Percentiles rank a stretch among this genome's conserved stretches.
Evolutionary conservation across 441 rosid genomes (phyloP).

Genomic region (Populus hybrid): DNA sequence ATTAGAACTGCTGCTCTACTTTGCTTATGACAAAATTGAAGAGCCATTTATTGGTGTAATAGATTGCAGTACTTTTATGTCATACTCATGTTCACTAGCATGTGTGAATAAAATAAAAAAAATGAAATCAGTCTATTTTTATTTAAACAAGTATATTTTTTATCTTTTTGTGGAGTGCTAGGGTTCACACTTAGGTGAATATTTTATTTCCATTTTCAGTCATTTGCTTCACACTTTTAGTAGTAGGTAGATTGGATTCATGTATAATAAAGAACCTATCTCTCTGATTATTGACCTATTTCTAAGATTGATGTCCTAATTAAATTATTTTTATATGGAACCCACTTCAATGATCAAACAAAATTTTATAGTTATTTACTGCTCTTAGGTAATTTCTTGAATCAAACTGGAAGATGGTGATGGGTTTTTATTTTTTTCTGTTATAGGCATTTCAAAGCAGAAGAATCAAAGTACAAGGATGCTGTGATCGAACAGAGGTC

Average conservation of each 20-base stretch:
- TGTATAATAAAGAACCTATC: neutral
- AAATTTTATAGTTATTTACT: neutral
- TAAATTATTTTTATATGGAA: neutral
- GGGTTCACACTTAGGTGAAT: neutral
- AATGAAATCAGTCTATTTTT: neutral
- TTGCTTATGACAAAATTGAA: neutral
- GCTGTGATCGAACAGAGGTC: conserved; percentile 46
- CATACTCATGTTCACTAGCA: neutral
- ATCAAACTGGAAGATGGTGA: neutral
- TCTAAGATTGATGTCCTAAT: neutral
- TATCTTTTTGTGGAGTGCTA: neutral
- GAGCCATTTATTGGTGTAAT: neutral
- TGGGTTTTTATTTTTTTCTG: conserved; percentile 19
- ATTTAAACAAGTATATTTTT: neutral
- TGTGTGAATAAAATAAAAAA: neutral
- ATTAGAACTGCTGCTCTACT: neutral
- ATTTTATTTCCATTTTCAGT: neutral
- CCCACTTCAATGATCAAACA: neutral
- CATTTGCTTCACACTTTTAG: neutral
- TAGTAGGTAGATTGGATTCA: neutral
- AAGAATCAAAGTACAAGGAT: conserved; percentile 52
- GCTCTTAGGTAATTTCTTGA: neutral
- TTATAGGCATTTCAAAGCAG: conserved; percentile 53
- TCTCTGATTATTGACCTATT: neutral
- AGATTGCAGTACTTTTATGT: neutral